Conservation (phyloP, 1,284 basidiomycete species). For the Erythrobasidium hasegawianum region DNA sequence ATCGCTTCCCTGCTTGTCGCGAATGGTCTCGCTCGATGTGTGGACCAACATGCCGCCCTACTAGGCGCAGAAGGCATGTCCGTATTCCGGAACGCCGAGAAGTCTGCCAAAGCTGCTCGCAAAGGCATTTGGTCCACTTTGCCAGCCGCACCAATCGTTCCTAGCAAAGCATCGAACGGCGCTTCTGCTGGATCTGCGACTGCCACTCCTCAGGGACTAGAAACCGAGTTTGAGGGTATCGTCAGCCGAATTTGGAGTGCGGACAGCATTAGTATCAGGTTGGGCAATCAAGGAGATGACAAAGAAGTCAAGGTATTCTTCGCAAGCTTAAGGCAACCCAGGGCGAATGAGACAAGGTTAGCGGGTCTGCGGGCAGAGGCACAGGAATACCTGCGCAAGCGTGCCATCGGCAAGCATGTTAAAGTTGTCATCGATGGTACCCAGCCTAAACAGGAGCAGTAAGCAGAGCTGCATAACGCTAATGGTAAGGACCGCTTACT, state of each 20-base stretch:
- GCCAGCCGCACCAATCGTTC: slow-evolving; percentile 33
- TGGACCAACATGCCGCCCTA: slow-evolving; percentile 98
- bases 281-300: slow-evolving; percentile 62
- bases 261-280: slow-evolving; percentile 74
- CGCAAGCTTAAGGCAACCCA: slow-evolving; percentile 79
- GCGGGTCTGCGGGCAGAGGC: slow-evolving; percentile 87
- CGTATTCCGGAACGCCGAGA: slow-evolving; percentile 77
- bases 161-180: slow-evolving; percentile 18
- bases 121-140: slow-evolving; percentile 70
- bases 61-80: slow-evolving; percentile 74
- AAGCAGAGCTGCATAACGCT: slow-evolving; percentile 51
- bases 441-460: slow-evolving; percentile 62
- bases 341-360: slow-evolving; percentile 79
- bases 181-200: background rate
- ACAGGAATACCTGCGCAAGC: slow-evolving; percentile 81
- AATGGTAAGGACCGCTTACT: background rate
- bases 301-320: slow-evolving; percentile 82
- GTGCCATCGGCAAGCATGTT: slow-evolving; percentile 83
- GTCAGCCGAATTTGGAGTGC: slow-evolving; percentile 87
- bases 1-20: slow-evolving; percentile 84
- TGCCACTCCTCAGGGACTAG: slow-evolving; percentile 48
- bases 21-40: slow-evolving; percentile 80
- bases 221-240: slow-evolving; percentile 67
- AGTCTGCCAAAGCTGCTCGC: slow-evolving; percentile 75
- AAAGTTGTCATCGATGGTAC: slow-evolving; percentile 79